Evolutionary conservation across 768 basidiomycete genomes (phyloP).

Genomic region (Auriscalpium orientale): DNA sequence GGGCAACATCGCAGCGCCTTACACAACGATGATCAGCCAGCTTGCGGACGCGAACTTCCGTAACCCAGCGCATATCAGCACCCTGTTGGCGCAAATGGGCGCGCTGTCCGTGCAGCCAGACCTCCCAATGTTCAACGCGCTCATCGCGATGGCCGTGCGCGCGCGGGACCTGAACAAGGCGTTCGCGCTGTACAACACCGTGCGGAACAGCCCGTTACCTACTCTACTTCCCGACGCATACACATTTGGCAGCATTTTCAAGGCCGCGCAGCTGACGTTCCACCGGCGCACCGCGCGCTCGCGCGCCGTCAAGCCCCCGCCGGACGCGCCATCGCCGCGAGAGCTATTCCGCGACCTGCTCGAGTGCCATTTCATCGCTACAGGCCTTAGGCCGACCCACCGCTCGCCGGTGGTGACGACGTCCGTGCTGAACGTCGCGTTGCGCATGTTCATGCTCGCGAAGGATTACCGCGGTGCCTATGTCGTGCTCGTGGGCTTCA

Average conservation of each 20-base stretch:
- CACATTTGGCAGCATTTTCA: conserved; percentile 12
- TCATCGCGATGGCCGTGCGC: conserved; percentile 35
- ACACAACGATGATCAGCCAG: conserved; percentile 32
- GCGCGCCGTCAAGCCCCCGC: neutral
- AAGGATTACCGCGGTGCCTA: conserved; percentile 9
- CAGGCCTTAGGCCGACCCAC: neutral
- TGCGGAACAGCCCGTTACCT: conserved; percentile 27
- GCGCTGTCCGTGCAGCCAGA: conserved; percentile 30
- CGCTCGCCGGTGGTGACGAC: neutral
- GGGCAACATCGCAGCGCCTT: conserved; percentile 22
- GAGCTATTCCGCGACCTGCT: conserved; percentile 14
- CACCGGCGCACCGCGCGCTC: neutral
- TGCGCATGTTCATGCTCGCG: conserved; percentile 8
- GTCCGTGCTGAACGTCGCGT: conserved; percentile 11
- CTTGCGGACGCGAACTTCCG: conserved; percentile 24
- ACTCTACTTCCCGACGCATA: conserved; percentile 26
- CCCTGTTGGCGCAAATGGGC: conserved; percentile 33
- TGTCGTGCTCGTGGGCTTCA: conserved; percentile 7
- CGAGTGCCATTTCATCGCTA: conserved; percentile 5
- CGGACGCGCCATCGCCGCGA: conserved; percentile 5
- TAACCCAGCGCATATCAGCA: conserved; percentile 22
- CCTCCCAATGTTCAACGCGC: conserved; percentile 38
- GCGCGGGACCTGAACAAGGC: conserved; percentile 26
- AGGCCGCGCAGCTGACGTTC: conserved; percentile 3
- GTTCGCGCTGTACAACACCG: conserved; percentile 35